Evolutionary conservation across 345 rosid genomes (phyloP), one percentile per base, ranked within the genome.

Genomic region (Populus deltoides): DNA sequence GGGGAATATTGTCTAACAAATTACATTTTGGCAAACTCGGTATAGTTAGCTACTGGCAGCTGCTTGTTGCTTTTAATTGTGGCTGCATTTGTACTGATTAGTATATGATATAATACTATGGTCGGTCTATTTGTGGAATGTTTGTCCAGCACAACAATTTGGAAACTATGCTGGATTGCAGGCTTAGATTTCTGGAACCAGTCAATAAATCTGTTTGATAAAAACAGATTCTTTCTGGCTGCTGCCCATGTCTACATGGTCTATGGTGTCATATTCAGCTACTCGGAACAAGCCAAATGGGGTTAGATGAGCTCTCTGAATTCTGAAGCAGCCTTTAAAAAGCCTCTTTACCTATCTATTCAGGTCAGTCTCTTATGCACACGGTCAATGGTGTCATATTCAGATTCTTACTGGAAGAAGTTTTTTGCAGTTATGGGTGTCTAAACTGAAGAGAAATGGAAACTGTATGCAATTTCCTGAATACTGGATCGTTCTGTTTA

Each of bases 341-440:
- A 41, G 13, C 45, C 45, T 7, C 18, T n/a, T 51, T 57, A 16
- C 22, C 27, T 69, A 29, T 11, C 20, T 71, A 7, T 61, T 77
- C 71, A 66, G 86, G 81, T 70, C 24, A 76, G 78, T 63, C 33
- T 31, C n/a, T 67, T 74, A 17, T 9, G 17, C 47, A 29, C 13
- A n/a, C 9, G 62, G 62, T 55, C 62, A 20, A 55, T 22, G 62
- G 62, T 22, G 24, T 20, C 62, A 55, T 55, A 55, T 55, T 55
- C 5, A 0, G 62, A 55, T 55, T 55, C 25, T 55, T 55, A 20
- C 12, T 57, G 11, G 5, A 8, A n/a, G 27, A 57, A 57, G 1
- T 8, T n/a, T 57, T 13, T 57, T n/a, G 25, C 62, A 55, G 62
- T 9, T 55, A 43, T 43, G 51, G 51, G 17, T 15, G 17, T 13